Evolutionary conservation across 345 rosid species (phyloP).

Genomic region (Hirschfeldia incana): DNA sequence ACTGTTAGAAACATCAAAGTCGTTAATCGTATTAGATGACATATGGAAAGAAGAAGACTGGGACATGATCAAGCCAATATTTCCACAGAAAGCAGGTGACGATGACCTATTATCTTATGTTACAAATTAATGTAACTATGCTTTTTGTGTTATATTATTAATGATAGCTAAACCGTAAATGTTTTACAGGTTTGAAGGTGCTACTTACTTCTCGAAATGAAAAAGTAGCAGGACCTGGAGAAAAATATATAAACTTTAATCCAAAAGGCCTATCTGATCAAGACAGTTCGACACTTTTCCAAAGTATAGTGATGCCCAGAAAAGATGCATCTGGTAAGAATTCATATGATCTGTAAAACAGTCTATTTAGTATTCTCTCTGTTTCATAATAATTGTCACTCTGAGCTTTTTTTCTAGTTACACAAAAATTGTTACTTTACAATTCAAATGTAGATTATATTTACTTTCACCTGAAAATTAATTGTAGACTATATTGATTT

Average conservation of each 20-base stretch:
- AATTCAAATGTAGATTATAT: no score
- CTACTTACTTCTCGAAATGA: conserved; percentile 48
- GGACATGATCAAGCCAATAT: conserved; percentile 23
- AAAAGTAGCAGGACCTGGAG: conserved; percentile 13
- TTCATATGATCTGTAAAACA: not conserved
- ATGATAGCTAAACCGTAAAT: no score
- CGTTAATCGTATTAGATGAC: conserved; percentile 50
- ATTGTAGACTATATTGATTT: no score
- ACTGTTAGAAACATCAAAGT: not conserved
- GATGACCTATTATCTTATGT: not conserved
- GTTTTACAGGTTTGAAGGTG: conserved; percentile 37
- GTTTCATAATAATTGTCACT: no score
- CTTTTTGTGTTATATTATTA: no score
- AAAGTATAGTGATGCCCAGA: not conserved
- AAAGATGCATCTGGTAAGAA: conserved; percentile 36
- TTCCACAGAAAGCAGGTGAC: not conserved
- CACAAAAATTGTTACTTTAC: no score
- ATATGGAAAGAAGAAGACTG: conserved; percentile 42
- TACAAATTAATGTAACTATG: not conserved
- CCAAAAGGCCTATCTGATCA: not conserved
- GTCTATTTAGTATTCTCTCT: no score
- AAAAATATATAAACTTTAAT: not conserved
- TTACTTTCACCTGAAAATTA: no score
- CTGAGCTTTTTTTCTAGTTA: no score
- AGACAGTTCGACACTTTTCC: not conserved